Base-by-base conservation (phyloP, 495 filamentous ascomycete genomes). In the Aspergillus diversus region DNA sequence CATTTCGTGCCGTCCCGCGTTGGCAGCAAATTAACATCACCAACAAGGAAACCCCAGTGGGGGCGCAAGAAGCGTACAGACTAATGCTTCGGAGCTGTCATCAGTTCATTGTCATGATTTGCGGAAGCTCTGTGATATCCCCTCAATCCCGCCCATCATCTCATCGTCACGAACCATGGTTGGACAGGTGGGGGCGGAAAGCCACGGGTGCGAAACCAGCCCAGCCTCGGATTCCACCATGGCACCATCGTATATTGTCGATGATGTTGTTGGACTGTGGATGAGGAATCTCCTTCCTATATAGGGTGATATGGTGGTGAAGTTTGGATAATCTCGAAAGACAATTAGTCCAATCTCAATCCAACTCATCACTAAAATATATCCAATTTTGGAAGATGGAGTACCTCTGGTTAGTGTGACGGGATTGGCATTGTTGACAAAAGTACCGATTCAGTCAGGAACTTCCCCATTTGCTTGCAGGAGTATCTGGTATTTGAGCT, bases 1-100 rank as follows among this genome's bases (percentile, higher is more conserved):
- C 59, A 61, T 55, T 49, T 56, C 42, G 52, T 56, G 16, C 52
- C 59, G 59, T 56, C 52, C 59, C 59, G 52, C 27, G 51, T 54
- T 54, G 32, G 7, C 5, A 54, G 13, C 7, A 54, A 33, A 54
- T 32, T 54, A 54, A 17, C 13, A 21, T 32, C n/a, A 12, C 5
- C 11, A 50, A 31, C 4, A 50, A 31, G 47, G 9, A n/a, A 4
- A 7, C 16, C 43, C 27, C 2, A 13, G 33, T 13, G 34, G 33
- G 31, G 17, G 47, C 4, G 34, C 9, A 15, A 16, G 39, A 43
- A 43, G 39, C 39, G 4, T 8, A n/a, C n/a, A n/a, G n/a, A n/a
- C n/a, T n/a, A 0, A 13, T 39, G 8, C n/a, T 15, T 4, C 39
- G n/a, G 17, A 46, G 16, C 49, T 27, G 17, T 60, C 27, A 37